Conservation (phyloP, 2,329 filamentous ascomycete genomes). For the Xylariales sp. region DNA sequence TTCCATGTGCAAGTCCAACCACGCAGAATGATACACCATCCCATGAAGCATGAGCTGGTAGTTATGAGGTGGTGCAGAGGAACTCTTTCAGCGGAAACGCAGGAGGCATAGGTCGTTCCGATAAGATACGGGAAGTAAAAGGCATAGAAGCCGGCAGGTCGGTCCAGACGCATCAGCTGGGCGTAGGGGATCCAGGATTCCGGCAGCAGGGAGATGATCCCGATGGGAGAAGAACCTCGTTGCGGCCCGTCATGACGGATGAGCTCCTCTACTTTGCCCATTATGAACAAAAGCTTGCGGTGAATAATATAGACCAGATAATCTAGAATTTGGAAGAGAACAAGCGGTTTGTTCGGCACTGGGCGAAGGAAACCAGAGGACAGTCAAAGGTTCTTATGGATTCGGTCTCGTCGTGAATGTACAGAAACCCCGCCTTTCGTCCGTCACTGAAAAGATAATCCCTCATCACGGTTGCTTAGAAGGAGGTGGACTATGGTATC, state of each 20-base stretch:
- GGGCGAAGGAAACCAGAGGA: too few relatives aligned
- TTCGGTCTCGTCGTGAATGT: too few relatives aligned
- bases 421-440: too few relatives aligned
- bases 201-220: constrained; percentile 27
- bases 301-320: too few relatives aligned
- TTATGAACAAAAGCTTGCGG: too few relatives aligned
- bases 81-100: constrained; percentile 19
- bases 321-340: too few relatives aligned
- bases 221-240: neutral
- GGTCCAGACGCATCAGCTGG: constrained; percentile 47
- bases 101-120: constrained; percentile 40
- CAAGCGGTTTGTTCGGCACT: too few relatives aligned
- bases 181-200: constrained; percentile 49
- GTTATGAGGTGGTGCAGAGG: neutral
- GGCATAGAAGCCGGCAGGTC: constrained; percentile 45
- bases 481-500: too few relatives aligned
- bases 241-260: neutral
- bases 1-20: constrained; percentile 51
- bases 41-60: constrained; percentile 30
- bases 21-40: constrained; percentile 41
- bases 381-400: too few relatives aligned
- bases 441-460: too few relatives aligned
- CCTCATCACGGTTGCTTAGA: too few relatives aligned
- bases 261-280: too few relatives aligned
- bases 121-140: constrained; percentile 45